Percentiles rank a stretch among this genome's conserved stretches.
Evolutionary conservation across 192 early-diverging fungal species (phyloP).

Genomic region (Obelidium mucronatum): DNA sequence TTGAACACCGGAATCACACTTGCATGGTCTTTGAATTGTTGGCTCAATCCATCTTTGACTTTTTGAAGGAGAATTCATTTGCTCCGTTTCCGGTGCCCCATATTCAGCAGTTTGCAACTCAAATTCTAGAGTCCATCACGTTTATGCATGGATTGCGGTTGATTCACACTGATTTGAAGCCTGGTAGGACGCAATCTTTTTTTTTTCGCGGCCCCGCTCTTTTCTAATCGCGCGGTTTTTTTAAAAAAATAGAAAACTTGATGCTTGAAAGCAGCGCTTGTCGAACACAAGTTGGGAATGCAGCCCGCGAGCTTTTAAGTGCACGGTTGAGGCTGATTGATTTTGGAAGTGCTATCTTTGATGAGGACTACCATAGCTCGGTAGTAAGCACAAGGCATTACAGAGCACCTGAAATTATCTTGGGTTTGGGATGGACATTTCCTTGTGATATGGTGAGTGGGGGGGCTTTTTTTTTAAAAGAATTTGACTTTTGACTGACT

Average conservation of each 20-base stretch:
- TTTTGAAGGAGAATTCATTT: conserved; percentile 92
- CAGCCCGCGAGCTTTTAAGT: conserved; percentile 64
- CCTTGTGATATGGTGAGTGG: conserved; percentile 81
- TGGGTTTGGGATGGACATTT: conserved; percentile 94
- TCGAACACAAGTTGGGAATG: not conserved
- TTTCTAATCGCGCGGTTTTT: not conserved
- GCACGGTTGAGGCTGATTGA: conserved; percentile 92
- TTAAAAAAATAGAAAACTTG: conserved; percentile 73
- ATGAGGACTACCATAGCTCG: conserved; percentile 89
- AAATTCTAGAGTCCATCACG: conserved; percentile 86
- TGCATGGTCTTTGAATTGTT: conserved; percentile 99
- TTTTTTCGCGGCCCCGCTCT: not conserved
- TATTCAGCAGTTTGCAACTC: conserved; percentile 83
- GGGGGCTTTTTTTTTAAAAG: not conserved
- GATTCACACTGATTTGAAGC: conserved; percentile 98
- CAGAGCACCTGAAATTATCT: conserved; percentile 95
- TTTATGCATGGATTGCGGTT: conserved; percentile 88
- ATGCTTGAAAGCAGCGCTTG: conserved; percentile 68
- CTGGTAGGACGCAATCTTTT: conserved; percentile 56
- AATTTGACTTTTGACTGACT: conserved; percentile 11
- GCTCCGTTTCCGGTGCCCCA: conserved; percentile 86
- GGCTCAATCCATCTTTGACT: conserved; percentile 90
- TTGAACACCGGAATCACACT: conserved; percentile 91
- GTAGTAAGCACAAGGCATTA: conserved; percentile 97
- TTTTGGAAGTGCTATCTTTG: conserved; percentile 95